phyloP scores from a whole-genome alignment of 106 monocot species.

The Hemerocallis citrina region DNA sequence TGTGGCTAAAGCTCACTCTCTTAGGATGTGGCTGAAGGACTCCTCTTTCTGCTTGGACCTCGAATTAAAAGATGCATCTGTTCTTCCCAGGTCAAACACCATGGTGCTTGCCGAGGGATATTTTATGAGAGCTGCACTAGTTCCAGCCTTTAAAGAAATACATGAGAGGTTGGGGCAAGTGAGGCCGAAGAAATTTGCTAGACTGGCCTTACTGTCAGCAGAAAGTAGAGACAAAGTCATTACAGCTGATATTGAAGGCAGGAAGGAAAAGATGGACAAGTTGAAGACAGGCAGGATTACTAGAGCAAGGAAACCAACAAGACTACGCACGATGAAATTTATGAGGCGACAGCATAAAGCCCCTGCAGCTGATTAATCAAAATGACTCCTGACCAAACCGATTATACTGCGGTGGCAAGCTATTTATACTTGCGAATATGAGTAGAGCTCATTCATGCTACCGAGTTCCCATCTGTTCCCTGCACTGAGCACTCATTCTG shows the following conservation, averaged over 20 bases:
- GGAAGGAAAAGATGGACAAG: conserved; percentile 65
- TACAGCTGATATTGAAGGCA: conserved; percentile 67
- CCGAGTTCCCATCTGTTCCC: no score
- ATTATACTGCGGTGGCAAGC: not conserved
- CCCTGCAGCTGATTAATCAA: conserved; percentile 3
- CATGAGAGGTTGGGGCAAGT: conserved; percentile 67
- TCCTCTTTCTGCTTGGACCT: conserved; percentile 94
- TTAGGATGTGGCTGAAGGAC: conserved; percentile 96
- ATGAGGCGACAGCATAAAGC: conserved; percentile 50
- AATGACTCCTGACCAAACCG: not conserved
- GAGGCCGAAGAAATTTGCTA: conserved; percentile 85
- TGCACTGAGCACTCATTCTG: no score
- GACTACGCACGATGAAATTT: conserved; percentile 47
- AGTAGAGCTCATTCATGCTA: no score
- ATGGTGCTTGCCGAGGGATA: conserved; percentile 78
- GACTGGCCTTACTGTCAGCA: conserved; percentile 70
- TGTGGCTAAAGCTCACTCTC: conserved; percentile 93
- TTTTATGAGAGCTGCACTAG: conserved; percentile 85
- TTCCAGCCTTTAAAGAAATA: conserved; percentile 88
- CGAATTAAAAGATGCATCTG: conserved; percentile 68
- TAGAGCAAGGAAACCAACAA: conserved; percentile 56
- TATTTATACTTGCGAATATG: not conserved
- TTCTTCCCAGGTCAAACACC: conserved; percentile 65
- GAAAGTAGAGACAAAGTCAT: conserved; percentile 80
- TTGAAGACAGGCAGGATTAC: conserved; percentile 41